Evolutionary conservation across 352 stramenopile genomes (phyloP).

Genomic region (Peronospora destructor): DNA sequence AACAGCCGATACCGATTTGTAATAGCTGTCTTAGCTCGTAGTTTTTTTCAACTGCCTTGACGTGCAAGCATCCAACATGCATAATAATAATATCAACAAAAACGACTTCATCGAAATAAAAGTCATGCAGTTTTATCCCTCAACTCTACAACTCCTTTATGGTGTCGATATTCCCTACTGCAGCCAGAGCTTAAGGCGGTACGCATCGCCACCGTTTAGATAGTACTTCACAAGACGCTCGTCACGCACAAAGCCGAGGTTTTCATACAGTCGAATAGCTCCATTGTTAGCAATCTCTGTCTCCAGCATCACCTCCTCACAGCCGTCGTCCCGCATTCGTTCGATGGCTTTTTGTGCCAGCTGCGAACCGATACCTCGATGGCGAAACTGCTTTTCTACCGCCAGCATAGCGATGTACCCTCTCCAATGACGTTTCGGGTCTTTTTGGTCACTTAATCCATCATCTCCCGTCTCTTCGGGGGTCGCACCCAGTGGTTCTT

Average conservation of each 20-base stretch:
- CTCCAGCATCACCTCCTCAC: slow-evolving; percentile 89
- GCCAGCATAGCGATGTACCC: slow-evolving; percentile 95
- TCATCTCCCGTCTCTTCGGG: slow-evolving; percentile 40
- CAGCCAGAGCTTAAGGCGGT: slow-evolving; percentile 89
- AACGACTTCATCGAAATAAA: no score
- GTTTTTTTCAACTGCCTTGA: no score
- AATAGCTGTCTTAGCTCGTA: no score
- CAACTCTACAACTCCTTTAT: no score
- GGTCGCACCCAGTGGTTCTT: slow-evolving; percentile 68
- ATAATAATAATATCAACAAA: no score
- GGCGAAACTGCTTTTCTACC: slow-evolving; percentile 85
- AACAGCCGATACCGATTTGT: no score
- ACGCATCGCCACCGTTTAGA: slow-evolving; percentile 92
- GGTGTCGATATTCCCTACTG: slow-evolving; percentile 24
- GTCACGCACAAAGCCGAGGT: slow-evolving; percentile 90
- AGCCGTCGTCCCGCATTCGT: slow-evolving; percentile 73
- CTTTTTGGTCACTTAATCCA: slow-evolving; percentile 9
- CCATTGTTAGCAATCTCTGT: slow-evolving; percentile 90
- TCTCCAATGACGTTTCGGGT: slow-evolving; percentile 40
- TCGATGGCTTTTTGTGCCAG: slow-evolving; percentile 86
- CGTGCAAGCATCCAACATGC: no score
- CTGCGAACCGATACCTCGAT: slow-evolving; percentile 87
- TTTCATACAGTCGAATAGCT: slow-evolving; percentile 90
- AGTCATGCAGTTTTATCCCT: no score
- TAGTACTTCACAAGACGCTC: slow-evolving; percentile 93